Evolutionary conservation across 805 yeast species (phyloP).

Genomic region (Yamadazyma phyllophila): DNA sequence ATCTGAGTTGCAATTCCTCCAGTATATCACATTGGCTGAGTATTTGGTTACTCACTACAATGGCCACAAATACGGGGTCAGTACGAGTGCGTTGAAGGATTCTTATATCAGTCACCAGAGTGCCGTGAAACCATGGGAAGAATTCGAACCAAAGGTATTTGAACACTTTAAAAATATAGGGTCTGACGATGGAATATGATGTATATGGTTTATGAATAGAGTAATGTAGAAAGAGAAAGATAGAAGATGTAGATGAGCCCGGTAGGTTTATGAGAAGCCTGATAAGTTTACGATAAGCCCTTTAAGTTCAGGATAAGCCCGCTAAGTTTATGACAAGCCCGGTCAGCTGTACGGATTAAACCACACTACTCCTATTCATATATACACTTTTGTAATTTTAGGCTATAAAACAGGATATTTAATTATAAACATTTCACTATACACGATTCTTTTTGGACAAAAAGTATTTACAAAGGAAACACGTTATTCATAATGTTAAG

Average conservation of each 20-base stretch:
- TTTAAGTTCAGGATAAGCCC: too few relatives aligned
- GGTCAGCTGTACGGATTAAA: too few relatives aligned
- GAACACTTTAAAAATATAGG: slow-evolving; percentile 5
- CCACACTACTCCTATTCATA: too few relatives aligned
- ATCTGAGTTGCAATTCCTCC: slow-evolving; percentile 33
- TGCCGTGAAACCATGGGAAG: slow-evolving; percentile 6
- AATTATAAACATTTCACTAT: slow-evolving; percentile 12
- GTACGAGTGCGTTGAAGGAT: neutral
- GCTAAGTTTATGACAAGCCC: too few relatives aligned
- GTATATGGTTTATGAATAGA: neutral
- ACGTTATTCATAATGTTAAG: slow-evolving; percentile 3
- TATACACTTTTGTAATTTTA: slow-evolving; percentile 3
- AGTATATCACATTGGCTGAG: slow-evolving; percentile 35
- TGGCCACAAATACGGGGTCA: slow-evolving; percentile 3
- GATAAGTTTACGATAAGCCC: too few relatives aligned
- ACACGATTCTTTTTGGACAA: slow-evolving; percentile 8
- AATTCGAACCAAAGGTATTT: neutral
- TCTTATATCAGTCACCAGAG: neutral
- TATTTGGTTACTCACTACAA: slow-evolving; percentile 19
- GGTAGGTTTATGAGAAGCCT: too few relatives aligned
- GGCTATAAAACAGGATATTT: slow-evolving; percentile 14
- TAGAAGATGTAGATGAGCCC: too few relatives aligned
- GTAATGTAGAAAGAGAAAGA: too few relatives aligned
- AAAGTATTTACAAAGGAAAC: slow-evolving; percentile 8
- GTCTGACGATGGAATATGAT: neutral